Base-by-base conservation (phyloP, 2,329 filamentous ascomycete species). In the Aureobasidium sp. region DNA sequence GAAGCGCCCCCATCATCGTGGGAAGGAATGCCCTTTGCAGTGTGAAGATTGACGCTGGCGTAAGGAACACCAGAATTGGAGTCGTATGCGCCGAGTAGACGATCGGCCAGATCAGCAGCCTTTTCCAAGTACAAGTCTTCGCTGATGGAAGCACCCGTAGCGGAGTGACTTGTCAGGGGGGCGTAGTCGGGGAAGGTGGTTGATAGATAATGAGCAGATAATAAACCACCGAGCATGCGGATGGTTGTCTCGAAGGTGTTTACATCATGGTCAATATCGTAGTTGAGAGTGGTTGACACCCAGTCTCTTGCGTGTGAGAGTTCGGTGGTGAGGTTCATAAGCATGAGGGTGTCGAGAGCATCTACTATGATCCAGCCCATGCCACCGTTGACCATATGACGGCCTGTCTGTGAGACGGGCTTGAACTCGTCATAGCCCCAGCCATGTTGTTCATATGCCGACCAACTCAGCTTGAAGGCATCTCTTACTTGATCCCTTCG, bases 281-380 rank as follows among this genome's bases (percentile, higher is more conserved):
- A 97, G 11, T 86, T 87, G 65, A 97, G 76, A 8, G 86, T 86
- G 5, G 85, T 87, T 1, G 89, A 82, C 52, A 99, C 85, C 94
- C 94, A 99, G 71, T 96, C 84, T 61, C 93, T 83, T 32, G 94
- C 93, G 70, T 95, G 86, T 41, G 86, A 82, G 42, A 99, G 82
- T 64, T 92, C 86, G 36, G 86, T 88, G 15, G 93, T 97, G 66
- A 96, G 81, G 73, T 97, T 97, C 94, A 99, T 99, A 64, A 99
- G 80, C 78, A 99, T 99, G 81, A 97, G 84, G 0, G 94, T 99
- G 74, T 99, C 94, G 65, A 99, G 79, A 13, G 93, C 86, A 76
- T 99, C 94, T 62, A 99, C 88, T 65, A 99, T 97, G 70, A 97
- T 97, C 94, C 95, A 99, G 34, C 94, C 94, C 75, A 99, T 82